Evolutionary conservation across 805 yeast genomes (phyloP), one percentile per base, ranked within the genome.

Genomic region (Starmerella asiatica): DNA sequence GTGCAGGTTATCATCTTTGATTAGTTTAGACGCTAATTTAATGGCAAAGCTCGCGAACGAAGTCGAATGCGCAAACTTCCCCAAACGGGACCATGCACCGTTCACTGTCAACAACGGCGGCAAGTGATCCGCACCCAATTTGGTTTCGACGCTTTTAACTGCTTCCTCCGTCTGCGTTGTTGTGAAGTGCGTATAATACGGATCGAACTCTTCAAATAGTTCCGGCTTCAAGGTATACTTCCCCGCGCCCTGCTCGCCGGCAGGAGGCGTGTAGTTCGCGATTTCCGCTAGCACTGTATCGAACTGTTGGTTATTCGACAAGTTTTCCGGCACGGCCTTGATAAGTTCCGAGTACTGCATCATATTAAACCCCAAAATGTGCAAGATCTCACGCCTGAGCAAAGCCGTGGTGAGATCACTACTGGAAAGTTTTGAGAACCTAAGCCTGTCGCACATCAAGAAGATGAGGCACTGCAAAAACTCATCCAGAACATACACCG

Each of bases 91-190:
- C 49, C 56, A 63, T 1, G 63, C 56, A 1, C 60, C 62, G 14
- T 21, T 5, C 8, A 63, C 46, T 3, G 49, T 48, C 21, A 45
- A 46, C 27, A 70, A 50, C 1, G 62, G 57, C 0, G 94, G 93
- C 5, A 68, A 66, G 6, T 82, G 63, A 15, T 69, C 75, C 3
- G 68, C 62, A 1, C 57, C 58, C 20, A 60, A 53, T 40, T 65
- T 61, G 26, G 69, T 71, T 49, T 76, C 75, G 23, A 81, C 60
- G 4, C 74, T 60, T 33, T 68, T 69, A 40, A 80, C 78, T 5
- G 93, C 88, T 44, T 84, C 95, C 40, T 84, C 95, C 39, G 88
- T 71, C 38, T 75, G 76, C 49, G 84, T 84, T 0, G 88, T 62
- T 0, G 79, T 65, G 50, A 79, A 79, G 50, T 84, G 85, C 43